Evolutionary conservation across 345 rosid species (phyloP).

Genomic region (Murraya koenigii): DNA sequence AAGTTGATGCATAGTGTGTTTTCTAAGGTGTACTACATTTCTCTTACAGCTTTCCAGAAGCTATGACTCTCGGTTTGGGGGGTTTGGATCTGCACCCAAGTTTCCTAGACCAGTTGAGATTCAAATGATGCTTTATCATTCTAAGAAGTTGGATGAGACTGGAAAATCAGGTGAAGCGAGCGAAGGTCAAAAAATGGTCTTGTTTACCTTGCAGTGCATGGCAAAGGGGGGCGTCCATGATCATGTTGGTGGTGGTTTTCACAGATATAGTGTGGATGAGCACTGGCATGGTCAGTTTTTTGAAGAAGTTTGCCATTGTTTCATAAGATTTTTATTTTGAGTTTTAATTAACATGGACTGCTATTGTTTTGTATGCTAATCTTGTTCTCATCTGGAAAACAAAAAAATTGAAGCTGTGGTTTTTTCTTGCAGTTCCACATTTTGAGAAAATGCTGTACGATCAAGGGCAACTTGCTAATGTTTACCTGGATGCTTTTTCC

Average conservation of each 20-base stretch:
- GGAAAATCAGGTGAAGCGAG: conserved; percentile 50
- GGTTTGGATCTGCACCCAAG: conserved; percentile 96
- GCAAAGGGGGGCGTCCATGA: conserved; percentile 95
- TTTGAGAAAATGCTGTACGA: conserved; percentile 97
- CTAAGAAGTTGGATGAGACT: conserved; percentile 59
- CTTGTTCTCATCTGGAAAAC: background rate
- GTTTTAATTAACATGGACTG: conserved; percentile 3
- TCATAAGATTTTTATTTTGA: background rate
- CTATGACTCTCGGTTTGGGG: conserved; percentile 72
- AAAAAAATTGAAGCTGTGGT: conserved; percentile 5
- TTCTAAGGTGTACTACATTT: conserved; percentile 7
- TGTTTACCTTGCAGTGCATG: conserved; percentile 83
- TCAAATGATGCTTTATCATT: conserved; percentile 81
- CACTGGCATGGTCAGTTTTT: conserved; percentile 83
- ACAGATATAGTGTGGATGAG: conserved; percentile 95
- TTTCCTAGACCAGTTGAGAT: conserved; percentile 97
- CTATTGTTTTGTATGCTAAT: background rate
- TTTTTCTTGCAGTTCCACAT: conserved; percentile 80
- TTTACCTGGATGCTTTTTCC: conserved; percentile 75
- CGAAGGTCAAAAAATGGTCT: conserved; percentile 51
- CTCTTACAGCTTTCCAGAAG: conserved; percentile 63
- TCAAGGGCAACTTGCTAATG: conserved; percentile 84
- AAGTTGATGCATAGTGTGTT: background rate
- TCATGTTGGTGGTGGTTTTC: conserved; percentile 95
- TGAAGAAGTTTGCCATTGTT: background rate